Conservation (phyloP, 192 early-diverging fungal genomes). For the Entomortierella beljakovae region DNA sequence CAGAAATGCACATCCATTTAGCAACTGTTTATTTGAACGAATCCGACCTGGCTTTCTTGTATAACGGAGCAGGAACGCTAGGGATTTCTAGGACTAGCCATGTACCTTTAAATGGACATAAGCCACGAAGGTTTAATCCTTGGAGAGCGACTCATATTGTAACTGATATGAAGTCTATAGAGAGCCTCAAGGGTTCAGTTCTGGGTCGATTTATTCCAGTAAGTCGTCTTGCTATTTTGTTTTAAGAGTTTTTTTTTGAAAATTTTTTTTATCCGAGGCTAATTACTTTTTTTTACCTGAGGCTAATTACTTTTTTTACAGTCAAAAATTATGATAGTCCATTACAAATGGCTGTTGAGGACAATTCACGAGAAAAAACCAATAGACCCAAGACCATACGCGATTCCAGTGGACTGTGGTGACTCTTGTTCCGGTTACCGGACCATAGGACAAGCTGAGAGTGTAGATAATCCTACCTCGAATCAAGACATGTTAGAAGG, state of each 20-base stretch:
- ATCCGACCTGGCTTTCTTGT: neutral
- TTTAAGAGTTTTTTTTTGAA: neutral
- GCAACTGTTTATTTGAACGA: neutral
- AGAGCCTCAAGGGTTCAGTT: neutral
- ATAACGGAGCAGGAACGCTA: neutral
- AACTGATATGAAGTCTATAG: neutral
- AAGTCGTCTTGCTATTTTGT: neutral
- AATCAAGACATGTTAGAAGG: too few species aligned
- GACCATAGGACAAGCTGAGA: neutral
- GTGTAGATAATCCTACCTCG: neutral
- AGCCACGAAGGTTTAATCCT: neutral
- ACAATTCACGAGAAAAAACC: neutral
- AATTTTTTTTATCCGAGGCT: neutral
- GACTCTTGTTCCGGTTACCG: too few species aligned
- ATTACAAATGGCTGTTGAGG: neutral
- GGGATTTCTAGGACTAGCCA: neutral
- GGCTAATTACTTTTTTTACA: too few species aligned
- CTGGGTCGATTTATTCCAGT: neutral
- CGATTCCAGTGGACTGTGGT: neutral
- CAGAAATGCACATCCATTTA: neutral
- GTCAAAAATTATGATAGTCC: neutral
- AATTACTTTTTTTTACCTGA: neutral
- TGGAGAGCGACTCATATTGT: neutral
- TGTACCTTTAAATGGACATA: neutral
- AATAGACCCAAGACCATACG: neutral